Conservation (phyloP, 192 early-diverging fungal species). For the Umbelopsis ramanniana region DNA sequence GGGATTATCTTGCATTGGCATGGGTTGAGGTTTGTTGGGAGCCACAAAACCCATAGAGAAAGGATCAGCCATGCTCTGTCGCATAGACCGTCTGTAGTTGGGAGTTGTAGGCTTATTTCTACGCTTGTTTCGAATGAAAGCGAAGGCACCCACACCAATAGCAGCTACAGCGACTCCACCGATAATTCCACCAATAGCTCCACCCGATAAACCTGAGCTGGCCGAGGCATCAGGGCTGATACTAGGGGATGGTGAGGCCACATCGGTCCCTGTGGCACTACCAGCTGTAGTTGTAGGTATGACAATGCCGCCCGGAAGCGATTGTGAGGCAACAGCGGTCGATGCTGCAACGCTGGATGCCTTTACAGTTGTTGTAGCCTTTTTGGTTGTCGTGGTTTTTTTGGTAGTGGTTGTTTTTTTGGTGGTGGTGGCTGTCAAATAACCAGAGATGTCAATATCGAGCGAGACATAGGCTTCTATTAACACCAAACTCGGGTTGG, state of each 20-base stretch:
- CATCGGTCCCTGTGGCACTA: background rate
- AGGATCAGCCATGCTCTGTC: conserved; percentile 25
- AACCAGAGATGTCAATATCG: no score
- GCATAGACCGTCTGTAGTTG: background rate
- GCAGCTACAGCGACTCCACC: conserved; percentile 27
- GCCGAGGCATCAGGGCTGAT: background rate
- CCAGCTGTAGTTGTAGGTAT: background rate
- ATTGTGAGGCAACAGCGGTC: background rate
- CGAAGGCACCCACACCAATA: conserved; percentile 28
- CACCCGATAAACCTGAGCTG: conserved; percentile 25
- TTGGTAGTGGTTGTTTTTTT: background rate
- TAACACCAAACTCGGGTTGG: no score
- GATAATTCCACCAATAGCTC: conserved; percentile 38
- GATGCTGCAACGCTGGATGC: background rate
- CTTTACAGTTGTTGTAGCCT: background rate
- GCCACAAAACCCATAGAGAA: conserved; percentile 41
- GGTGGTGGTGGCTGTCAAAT: no score
- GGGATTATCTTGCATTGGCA: conserved; percentile 10
- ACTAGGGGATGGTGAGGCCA: background rate
- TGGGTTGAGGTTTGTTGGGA: conserved; percentile 23
- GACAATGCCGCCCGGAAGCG: background rate
- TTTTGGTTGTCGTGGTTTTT: background rate
- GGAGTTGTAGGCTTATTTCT: background rate
- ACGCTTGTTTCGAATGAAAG: conserved; percentile 26
- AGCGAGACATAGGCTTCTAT: no score